Conservation (phyloP, 2,329 filamentous ascomycete species). For the Fusarium pseudoanthophilum region DNA sequence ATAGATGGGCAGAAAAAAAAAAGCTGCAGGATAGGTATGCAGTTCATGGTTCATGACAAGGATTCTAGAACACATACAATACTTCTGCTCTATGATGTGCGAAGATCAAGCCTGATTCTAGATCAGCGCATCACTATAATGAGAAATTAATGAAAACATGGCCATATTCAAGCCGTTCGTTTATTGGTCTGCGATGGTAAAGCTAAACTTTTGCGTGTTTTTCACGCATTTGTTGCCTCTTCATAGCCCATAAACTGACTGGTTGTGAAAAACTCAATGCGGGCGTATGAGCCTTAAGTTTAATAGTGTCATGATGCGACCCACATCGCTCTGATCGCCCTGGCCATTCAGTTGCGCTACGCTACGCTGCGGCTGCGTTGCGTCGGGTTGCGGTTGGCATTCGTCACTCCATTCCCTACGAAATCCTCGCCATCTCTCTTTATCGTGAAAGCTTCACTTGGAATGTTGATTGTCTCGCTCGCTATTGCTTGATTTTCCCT, state of each 20-base stretch:
- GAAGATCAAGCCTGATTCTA: background rate
- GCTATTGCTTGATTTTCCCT: constrained; percentile 25
- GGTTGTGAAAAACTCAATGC: constrained; percentile 17
- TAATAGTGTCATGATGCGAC: constrained; percentile 40
- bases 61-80: constrained; percentile 5
- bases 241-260: constrained; percentile 6
- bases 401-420: constrained; percentile 44
- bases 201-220: background rate
- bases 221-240: background rate
- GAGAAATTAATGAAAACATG: background rate
- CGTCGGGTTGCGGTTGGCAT: constrained; percentile 15
- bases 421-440: constrained; percentile 32
- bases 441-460: constrained; percentile 27
- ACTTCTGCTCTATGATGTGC: background rate
- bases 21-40: constrained; percentile 17
- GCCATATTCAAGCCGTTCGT: background rate
- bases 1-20: constrained; percentile 8
- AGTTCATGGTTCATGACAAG: constrained; percentile 32
- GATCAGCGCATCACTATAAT: background rate
- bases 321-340: constrained; percentile 36
- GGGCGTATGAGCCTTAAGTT: constrained; percentile 34
- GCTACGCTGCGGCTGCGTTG: constrained; percentile 3
- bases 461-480: constrained; percentile 36
- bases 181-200: background rate
- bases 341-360: constrained; percentile 33